Evolutionary conservation across 129 eudicot species (phyloP).

Genomic region (Centrapalus pauciflorus): DNA sequence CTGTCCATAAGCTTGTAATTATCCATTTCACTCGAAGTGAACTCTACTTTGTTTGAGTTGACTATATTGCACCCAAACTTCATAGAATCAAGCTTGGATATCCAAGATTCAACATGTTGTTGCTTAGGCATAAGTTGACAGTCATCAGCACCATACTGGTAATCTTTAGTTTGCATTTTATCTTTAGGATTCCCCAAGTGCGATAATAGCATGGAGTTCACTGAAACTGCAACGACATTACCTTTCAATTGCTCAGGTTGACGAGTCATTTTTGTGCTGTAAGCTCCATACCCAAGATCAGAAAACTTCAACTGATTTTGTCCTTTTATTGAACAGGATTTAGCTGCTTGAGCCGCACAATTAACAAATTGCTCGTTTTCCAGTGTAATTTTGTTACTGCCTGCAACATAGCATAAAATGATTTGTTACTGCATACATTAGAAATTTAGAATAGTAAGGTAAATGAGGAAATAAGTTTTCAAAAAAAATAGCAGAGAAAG

Average conservation of each 20-base stretch:
- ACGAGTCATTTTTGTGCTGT: conserved; percentile 16
- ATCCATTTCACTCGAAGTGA: conserved; percentile 9
- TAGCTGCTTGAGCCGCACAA: conserved; percentile 32
- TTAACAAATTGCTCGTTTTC: conserved; percentile 26
- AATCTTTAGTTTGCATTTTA: conserved; percentile 15
- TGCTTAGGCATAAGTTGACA: conserved; percentile 21
- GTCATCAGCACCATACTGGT: neutral
- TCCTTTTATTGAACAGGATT: conserved; percentile 34
- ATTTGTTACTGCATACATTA: conserved; percentile 10
- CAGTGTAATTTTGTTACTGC: conserved; percentile 24
- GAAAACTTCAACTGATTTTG: conserved; percentile 25
- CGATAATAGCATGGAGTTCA: conserved; percentile 25
- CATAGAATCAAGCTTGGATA: conserved; percentile 21
- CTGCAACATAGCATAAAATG: conserved; percentile 23
- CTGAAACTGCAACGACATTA: conserved; percentile 21
- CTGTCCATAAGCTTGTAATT: conserved; percentile 19
- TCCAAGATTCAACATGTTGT: conserved; percentile 29
- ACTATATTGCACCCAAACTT: conserved; percentile 11
- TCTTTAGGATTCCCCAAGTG: conserved; percentile 21
- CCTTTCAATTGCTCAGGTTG: conserved; percentile 18
- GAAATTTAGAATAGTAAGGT: neutral
- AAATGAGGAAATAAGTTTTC: neutral
- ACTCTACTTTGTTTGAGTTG: conserved; percentile 9
- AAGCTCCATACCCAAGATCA: conserved; percentile 30
- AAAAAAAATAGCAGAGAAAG: neutral